A percentile compares a stretch with the other conserved stretches of the same genome.
Evolutionary conservation across 768 basidiomycete species (phyloP).

Genomic region (Megacollybia marginata): DNA sequence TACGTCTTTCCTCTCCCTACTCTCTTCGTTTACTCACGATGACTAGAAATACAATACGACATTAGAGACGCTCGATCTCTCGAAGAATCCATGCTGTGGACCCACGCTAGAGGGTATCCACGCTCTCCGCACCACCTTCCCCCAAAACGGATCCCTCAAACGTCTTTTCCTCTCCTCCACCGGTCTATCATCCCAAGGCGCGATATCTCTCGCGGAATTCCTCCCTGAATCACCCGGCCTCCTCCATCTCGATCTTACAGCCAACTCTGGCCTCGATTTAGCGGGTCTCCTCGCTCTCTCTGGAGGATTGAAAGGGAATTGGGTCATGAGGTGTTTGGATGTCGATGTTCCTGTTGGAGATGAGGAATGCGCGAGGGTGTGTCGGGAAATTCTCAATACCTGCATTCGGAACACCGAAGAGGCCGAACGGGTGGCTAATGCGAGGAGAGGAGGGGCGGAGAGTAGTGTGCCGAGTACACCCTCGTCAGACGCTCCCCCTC

Average conservation of each 20-base stretch:
- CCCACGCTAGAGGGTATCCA: slow-evolving; percentile 37
- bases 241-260: slow-evolving; percentile 86
- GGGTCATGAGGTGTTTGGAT: slow-evolving; percentile 86
- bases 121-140: slow-evolving; percentile 88
- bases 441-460: slow-evolving; percentile 14
- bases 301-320: slow-evolving; percentile 78
- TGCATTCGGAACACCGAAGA: slow-evolving; percentile 94
- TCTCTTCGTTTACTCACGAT: neutral
- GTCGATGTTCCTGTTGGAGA: slow-evolving; percentile 84
- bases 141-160: slow-evolving; percentile 85
- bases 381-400: slow-evolving; percentile 81
- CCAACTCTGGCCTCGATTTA: slow-evolving; percentile 40
- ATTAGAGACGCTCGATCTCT: slow-evolving; percentile 90
- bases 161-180: slow-evolving; percentile 89
- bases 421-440: slow-evolving; percentile 40
- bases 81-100: slow-evolving; percentile 89
- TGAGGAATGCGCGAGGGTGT: slow-evolving; percentile 40
- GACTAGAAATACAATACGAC: slow-evolving; percentile 87
- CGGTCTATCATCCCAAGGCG: slow-evolving; percentile 69
- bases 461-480: neutral
- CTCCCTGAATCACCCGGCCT: slow-evolving; percentile 84
- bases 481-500: neutral
- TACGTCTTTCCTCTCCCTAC: slow-evolving; percentile 31
- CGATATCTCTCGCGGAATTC: slow-evolving; percentile 94
- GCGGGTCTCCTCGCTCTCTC: slow-evolving; percentile 92